Evolutionary conservation across 1,284 basidiomycete genomes (phyloP), one percentile per base, ranked within the genome.

Genomic region (Vanrija pseudolonga): DNA sequence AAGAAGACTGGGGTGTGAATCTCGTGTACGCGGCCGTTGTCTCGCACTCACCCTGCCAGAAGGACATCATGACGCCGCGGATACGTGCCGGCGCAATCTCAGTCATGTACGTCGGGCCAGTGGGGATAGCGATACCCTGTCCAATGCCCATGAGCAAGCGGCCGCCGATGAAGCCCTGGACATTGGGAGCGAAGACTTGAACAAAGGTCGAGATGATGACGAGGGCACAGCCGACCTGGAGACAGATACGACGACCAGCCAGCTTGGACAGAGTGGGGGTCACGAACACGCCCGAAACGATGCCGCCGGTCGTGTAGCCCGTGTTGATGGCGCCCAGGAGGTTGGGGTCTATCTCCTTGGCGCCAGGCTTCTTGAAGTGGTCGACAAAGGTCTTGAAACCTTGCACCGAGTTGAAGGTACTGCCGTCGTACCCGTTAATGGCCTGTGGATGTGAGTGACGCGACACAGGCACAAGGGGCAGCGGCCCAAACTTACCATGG

Each of bases 361-460:
- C 41, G 4, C 26, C 22, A 2, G 41, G 48, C 5, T 42, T 24
- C 20, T 42, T 41, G 20, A 50, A 50, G 48, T 50, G 48, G 48
- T 50, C 28, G 24, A 50, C 48, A 17, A 50, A 50, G 26, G 41
- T 50, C 48, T 50, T 43, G 15, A 50, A 42, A 8, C 48, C 48
- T 17, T 50, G 42, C 17, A 42, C 41, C 12, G 28, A 36, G 41
- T 50, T 50, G 42, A 50, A 50, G 19, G 48, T 43, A 18, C 38
- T 32, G 7, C 40, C 26, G 28, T 50, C 48, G 26, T 50, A 50
- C 9, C 48, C 39, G 39, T 44, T 44, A 12, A 44, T 20, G 6
- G 42, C 22, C 42, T 41, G 7, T 7, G 1, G n/a, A 4, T 18
- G 39, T 41, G 18, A 41, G 39, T 26, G 4, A 26, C 39, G 39